Evolutionary conservation across 106 monocot species (phyloP), one percentile per base, ranked within the genome.

Genomic region (Dendrobium nobile): DNA sequence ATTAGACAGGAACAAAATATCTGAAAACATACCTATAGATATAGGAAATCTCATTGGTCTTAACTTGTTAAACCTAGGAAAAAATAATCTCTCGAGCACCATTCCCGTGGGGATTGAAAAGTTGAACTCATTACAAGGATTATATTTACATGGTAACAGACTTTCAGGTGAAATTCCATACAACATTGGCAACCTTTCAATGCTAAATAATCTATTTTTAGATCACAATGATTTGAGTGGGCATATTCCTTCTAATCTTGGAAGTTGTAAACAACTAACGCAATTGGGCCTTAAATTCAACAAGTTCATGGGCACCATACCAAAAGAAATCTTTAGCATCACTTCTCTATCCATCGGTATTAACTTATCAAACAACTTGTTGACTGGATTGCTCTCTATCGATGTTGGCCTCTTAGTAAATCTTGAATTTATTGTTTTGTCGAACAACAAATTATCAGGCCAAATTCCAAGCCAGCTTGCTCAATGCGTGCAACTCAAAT

Each of bases 281-380:
- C 9, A 11, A 31, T 3, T 70, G 33, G 4, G 11, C 3, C 28
- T 70, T 1, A 3, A 19, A 33, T 15, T 13, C 15, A 70, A 70
- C 11, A 33, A 13, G 31, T 10, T 70, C 11, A 70, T 3, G 7
- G 70, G 70, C 2, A 0, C 20, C 3, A 70, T 70, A 26, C 70
- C 70, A 11, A 31, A 33, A 10, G 70, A 70, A 70, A 26, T 70
- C 31, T 13, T 70, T 22, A 31, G 33, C 33, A 5, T 70, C 24
- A 7, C 70, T 4, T 28, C 31, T 33, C 26, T 70, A 2, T 28
- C 31, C 4, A 2, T 70, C 3, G 70, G 33, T 5, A 3, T 61
- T n/a, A 67, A 77, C 54, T 31, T 81, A 1, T 77, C 81, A 24
- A 13, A 81, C 18, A 85, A 85, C 41, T 48, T 24, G 2, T 54